phyloP scores from a whole-genome alignment of 352 stramenopile genomes.

The Phytophthora chlamydospora region DNA sequence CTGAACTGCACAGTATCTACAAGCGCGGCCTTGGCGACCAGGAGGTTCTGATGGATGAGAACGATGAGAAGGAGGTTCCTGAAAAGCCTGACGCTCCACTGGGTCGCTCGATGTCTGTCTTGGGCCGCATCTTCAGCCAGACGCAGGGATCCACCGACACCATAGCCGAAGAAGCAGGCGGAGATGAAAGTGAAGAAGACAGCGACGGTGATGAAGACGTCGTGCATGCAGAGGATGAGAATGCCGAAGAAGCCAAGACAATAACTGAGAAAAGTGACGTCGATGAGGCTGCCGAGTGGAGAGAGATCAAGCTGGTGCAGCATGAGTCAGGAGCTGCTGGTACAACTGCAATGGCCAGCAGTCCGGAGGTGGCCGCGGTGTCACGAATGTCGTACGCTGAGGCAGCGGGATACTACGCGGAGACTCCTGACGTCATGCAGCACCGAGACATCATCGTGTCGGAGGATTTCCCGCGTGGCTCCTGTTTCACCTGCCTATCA shows the following conservation, averaged over 20 bases:
- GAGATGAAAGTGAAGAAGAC: slow-evolving; percentile 18
- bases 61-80: slow-evolving; percentile 24
- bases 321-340: slow-evolving; percentile 12
- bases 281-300: slow-evolving; percentile 51
- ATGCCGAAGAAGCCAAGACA: slow-evolving; percentile 14
- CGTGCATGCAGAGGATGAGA: slow-evolving; percentile 11
- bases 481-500: slow-evolving; percentile 70
- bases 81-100: slow-evolving; percentile 3
- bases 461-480: slow-evolving; percentile 54
- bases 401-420: slow-evolving; percentile 47
- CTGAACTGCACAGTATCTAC: slow-evolving; percentile 82
- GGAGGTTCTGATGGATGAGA: slow-evolving; percentile 55
- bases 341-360: not conserved
- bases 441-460: slow-evolving; percentile 61
- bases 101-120: slow-evolving; percentile 34
- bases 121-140: slow-evolving; percentile 56
- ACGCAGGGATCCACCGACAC: slow-evolving; percentile 34
- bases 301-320: slow-evolving; percentile 59
- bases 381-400: slow-evolving; percentile 52
- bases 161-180: slow-evolving; percentile 56
- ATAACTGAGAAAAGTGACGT: slow-evolving; percentile 26
- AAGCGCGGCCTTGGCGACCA: slow-evolving; percentile 82
- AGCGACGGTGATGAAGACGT: slow-evolving; percentile 10
- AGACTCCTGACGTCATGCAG: slow-evolving; percentile 43
- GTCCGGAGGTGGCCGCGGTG: slow-evolving; percentile 15